A percentile compares a stretch with the other conserved stretches of the same genome.
Evolutionary conservation across 768 basidiomycete species (phyloP).

Genomic region (Gloeopeniophorella convolvens): DNA sequence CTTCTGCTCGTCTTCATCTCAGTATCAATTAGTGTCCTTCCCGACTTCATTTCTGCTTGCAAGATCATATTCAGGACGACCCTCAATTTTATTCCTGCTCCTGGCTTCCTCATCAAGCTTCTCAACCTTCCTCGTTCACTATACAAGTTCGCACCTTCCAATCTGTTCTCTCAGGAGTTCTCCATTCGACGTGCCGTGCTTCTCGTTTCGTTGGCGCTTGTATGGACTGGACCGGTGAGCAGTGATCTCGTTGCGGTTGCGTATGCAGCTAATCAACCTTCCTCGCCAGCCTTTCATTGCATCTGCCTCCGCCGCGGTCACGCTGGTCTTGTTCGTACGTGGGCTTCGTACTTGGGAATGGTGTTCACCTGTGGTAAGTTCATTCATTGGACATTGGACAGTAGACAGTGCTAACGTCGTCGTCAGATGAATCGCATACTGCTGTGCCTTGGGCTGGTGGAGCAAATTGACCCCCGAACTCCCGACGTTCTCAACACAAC

Average conservation of each 20-base stretch:
- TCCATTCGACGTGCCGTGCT: too few relatives aligned
- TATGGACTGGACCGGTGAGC: conserved; percentile 9
- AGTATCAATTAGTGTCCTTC: background rate
- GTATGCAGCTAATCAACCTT: background rate
- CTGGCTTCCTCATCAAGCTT: background rate
- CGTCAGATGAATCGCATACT: conserved; percentile 1
- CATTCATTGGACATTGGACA: background rate
- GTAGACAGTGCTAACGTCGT: background rate
- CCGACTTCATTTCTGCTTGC: background rate
- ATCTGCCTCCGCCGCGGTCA: background rate
- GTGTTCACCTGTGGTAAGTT: background rate
- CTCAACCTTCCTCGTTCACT: background rate
- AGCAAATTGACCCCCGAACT: background rate
- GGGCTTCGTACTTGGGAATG: background rate
- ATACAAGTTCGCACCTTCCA: background rate
- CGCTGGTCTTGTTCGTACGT: background rate
- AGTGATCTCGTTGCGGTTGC: background rate
- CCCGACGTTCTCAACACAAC: background rate
- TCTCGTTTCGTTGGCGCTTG: background rate
- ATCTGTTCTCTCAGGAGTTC: too few relatives aligned
- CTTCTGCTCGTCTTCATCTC: background rate
- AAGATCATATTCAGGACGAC: background rate
- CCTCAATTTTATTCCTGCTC: background rate
- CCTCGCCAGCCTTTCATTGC: background rate
- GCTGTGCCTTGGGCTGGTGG: background rate